Evolutionary conservation across 768 basidiomycete species (phyloP), one percentile per base, ranked within the genome.

Genomic region (Mycena crocata): DNA sequence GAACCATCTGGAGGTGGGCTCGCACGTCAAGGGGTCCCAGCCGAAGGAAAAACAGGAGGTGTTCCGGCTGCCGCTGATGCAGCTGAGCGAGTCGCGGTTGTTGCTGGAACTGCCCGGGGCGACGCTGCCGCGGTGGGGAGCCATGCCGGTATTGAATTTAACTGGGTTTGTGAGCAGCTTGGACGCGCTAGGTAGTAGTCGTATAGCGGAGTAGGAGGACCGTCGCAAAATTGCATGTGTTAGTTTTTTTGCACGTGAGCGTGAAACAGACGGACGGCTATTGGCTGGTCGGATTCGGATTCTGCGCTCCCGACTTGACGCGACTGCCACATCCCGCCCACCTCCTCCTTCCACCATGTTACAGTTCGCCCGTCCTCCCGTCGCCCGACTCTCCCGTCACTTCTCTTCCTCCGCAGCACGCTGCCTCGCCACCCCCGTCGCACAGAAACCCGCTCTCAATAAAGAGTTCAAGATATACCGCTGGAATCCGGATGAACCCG

Each of bases 381-480:
- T 23, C 15, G 23, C 67, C 58, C 65, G 31, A 32, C 44, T 57
- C 50, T 24, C 58, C 28, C 57, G 63, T 66, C 52, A 40, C 60
- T 72, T 68, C 58, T 68, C 71, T 39, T 64, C 72, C 55, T 54
- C 73, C 21, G 68, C 73, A 8, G 62, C 71, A 13, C 70, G 74
- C 42, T 56, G 62, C 4, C 67, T 71, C 28, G 70, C 72, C 23
- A 70, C 71, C 26, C 69, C 69, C 42, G 68, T 64, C 31, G 55
- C 52, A 9, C 69, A 90, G 81, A 93, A 93, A 78, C 88, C 89
- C 0, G 87, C 87, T 21, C 76, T 92, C 71, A 83, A 91, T 74
- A 99, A 99, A 84, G 92, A 96, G 80, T 98, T 99, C 86, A 94
- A 96, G 86, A 96, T 99, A 71, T 99, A 99, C 83, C 93, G 98